These are phyloP conservation scores for Malania oleifera DNA, from an alignment of 164 flowering plant species.

Conservation along the genomic window DNA sequence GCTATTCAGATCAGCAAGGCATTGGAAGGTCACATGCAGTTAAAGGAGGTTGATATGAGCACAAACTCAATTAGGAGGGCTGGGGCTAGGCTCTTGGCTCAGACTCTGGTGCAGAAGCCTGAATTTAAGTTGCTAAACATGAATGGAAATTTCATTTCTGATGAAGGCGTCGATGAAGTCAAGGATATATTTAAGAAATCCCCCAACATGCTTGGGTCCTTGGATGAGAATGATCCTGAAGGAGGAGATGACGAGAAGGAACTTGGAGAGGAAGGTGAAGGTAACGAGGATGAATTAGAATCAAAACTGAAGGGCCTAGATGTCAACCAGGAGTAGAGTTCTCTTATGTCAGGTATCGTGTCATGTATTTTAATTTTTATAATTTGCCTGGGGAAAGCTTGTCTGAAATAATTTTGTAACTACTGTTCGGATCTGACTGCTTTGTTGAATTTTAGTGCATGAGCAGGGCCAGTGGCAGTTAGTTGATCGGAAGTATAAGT, in stretches of 20 bases:
- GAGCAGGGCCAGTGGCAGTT: conserved; percentile 6
- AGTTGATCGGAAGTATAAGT: background rate
- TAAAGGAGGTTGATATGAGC: conserved; percentile 73
- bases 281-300: conserved; percentile 39
- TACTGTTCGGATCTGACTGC: conserved; percentile 7
- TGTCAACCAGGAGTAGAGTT: conserved; percentile 30
- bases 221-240: conserved; percentile 89
- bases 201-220: conserved; percentile 58
- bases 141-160: conserved; percentile 73
- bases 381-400: conserved; percentile 1
- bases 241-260: conserved; percentile 58
- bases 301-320: conserved; percentile 51
- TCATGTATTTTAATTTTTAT: background rate
- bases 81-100: conserved; percentile 67
- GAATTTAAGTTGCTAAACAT: conserved; percentile 58
- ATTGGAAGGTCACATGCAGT: conserved; percentile 35
- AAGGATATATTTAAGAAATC: conserved; percentile 51
- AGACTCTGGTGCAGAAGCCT: conserved; percentile 46
- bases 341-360: background rate
- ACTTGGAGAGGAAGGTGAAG: conserved; percentile 31
- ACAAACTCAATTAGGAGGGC: conserved; percentile 50
- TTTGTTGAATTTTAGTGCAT: conserved; percentile 8
- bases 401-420: background rate
- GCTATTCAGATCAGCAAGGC: conserved; percentile 49
- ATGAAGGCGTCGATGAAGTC: conserved; percentile 83